Conservation (phyloP, 2,329 filamentous ascomycete genomes). For the Huntiella omanensis region DNA sequence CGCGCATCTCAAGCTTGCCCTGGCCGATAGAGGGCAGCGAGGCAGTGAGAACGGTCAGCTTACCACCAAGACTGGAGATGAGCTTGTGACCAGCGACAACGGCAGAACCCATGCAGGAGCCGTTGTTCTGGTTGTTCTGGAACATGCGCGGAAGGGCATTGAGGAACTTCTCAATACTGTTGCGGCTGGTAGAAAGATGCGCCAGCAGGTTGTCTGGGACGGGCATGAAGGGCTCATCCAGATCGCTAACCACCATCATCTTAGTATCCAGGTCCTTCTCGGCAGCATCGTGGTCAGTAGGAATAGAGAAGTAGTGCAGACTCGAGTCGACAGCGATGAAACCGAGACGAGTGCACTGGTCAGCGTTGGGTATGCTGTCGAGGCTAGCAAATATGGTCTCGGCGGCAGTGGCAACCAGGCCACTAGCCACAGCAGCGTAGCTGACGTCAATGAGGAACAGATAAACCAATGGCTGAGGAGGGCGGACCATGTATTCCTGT, state of each 20-base stretch:
- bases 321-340: conserved; percentile 93
- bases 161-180: conserved; percentile 82
- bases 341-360: conserved; percentile 75
- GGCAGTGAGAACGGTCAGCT: conserved; percentile 79
- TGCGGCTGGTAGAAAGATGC: conserved; percentile 69
- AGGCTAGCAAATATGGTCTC: conserved; percentile 89
- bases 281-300: conserved; percentile 43
- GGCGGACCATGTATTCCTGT: conserved; percentile 98
- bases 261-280: conserved; percentile 69
- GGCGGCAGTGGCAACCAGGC: conserved; percentile 77
- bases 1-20: conserved; percentile 79
- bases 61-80: conserved; percentile 83
- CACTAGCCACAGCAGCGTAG: conserved; percentile 74
- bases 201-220: conserved; percentile 84
- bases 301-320: conserved; percentile 89
- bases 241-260: conserved; percentile 86
- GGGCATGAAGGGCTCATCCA: conserved; percentile 91
- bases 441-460: conserved; percentile 91
- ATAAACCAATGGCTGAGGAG: conserved; percentile 87
- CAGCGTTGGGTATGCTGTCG: conserved; percentile 94
- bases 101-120: conserved; percentile 89
- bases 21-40: conserved; percentile 78
- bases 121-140: conserved; percentile 74
- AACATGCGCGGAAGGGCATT: conserved; percentile 91
- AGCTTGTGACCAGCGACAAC: conserved; percentile 87